These are phyloP conservation scores for Kwoniella sp. DNA, from an alignment of 768 basidiomycete species.

Conservation along the genomic window DNA sequence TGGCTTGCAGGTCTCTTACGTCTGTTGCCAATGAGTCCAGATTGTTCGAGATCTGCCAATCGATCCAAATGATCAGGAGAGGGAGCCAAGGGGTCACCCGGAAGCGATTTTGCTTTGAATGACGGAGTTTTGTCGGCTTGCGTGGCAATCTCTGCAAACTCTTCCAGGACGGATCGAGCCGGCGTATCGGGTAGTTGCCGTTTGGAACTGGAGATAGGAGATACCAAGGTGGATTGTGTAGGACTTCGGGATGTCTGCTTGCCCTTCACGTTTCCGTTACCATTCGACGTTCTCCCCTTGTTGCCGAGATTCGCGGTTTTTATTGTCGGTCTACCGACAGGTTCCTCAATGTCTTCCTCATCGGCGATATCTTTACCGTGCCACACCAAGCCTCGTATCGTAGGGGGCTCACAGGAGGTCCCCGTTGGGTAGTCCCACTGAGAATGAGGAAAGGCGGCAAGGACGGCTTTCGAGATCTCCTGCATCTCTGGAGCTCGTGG, in stretches of 20 bases:
- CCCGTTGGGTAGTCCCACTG: slow-evolving; percentile 36
- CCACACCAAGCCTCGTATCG: slow-evolving; percentile 45
- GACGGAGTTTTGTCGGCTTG: slow-evolving; percentile 44
- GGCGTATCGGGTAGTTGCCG: slow-evolving; percentile 41
- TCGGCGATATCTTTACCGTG: slow-evolving; percentile 35
- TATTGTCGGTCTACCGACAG: background rate
- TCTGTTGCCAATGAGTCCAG: background rate
- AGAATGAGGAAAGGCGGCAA: slow-evolving; percentile 43
- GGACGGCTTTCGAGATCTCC: slow-evolving; percentile 43
- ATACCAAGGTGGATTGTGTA: slow-evolving; percentile 43
- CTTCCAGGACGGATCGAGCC: slow-evolving; percentile 45
- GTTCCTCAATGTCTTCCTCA: slow-evolving; percentile 22
- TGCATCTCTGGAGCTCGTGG: slow-evolving; percentile 44
- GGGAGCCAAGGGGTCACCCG: slow-evolving; percentile 25
- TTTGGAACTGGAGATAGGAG: slow-evolving; percentile 39
- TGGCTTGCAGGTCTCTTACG: slow-evolving; percentile 35
- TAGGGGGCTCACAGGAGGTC: slow-evolving; percentile 41
- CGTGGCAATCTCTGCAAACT: slow-evolving; percentile 49
- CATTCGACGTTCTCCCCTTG: slow-evolving; percentile 4
- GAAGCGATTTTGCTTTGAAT: slow-evolving; percentile 30
- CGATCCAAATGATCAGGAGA: slow-evolving; percentile 29
- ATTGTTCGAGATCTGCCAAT: slow-evolving; percentile 6
- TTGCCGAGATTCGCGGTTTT: background rate
- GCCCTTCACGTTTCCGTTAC: slow-evolving; percentile 2
- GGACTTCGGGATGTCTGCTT: slow-evolving; percentile 29